phyloP scores from a whole-genome alignment of 2,329 filamentous ascomycete species.

The Leptodontidium sp. region DNA sequence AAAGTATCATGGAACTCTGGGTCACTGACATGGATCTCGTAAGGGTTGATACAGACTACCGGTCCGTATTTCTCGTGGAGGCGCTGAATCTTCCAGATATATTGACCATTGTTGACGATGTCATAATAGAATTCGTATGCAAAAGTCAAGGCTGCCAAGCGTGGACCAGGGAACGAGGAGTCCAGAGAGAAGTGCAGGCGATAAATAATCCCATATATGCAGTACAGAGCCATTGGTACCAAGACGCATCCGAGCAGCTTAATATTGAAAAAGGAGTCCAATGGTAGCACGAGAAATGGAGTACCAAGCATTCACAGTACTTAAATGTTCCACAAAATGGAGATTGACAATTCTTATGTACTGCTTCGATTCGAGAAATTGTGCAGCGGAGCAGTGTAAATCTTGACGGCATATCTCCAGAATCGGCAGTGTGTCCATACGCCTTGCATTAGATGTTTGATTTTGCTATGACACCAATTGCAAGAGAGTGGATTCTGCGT shows the following conservation, averaged over 20 bases:
- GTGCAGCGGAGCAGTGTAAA: not conserved
- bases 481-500: not conserved
- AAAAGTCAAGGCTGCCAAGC: slow-evolving; percentile 41
- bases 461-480: not conserved
- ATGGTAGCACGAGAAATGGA: not conserved
- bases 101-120: slow-evolving; percentile 32
- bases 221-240: not conserved
- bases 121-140: slow-evolving; percentile 41
- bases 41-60: not conserved
- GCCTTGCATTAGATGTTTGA: not conserved
- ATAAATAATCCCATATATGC: not conserved
- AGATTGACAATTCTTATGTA: not conserved
- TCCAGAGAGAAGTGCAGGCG: not conserved
- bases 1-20: not conserved
- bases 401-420: not conserved
- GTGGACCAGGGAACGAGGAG: slow-evolving; percentile 44
- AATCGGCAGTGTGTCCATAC: not conserved
- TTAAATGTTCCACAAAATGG: not conserved
- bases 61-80: slow-evolving; percentile 32
- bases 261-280: not conserved
- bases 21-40: not conserved
- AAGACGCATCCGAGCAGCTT: not conserved
- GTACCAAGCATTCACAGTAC: not conserved
- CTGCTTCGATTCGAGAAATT: not conserved
- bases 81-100: slow-evolving; percentile 25